A percentile compares a stretch with the other conserved stretches of the same genome.
phyloP scores from a whole-genome alignment of 371 early-diverging fungal genomes.

The Mortierella sp. region DNA sequence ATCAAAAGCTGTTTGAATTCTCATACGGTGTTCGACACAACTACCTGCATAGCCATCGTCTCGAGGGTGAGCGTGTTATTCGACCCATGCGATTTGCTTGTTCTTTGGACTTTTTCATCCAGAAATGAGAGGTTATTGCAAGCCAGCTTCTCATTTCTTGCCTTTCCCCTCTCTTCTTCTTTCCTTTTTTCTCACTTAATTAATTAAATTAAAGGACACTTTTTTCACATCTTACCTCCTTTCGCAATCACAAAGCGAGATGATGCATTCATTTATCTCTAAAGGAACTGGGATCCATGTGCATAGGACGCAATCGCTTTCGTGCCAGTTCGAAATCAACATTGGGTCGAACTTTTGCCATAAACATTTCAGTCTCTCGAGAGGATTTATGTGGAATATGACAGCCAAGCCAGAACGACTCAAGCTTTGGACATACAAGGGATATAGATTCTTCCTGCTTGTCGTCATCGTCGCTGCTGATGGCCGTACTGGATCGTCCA shows the following conservation, averaged over 20 bases:
- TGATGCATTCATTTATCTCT: too few relatives aligned
- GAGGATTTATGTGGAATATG: neutral
- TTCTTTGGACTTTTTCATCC: constrained; percentile 31
- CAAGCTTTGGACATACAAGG: neutral
- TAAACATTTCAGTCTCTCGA: neutral
- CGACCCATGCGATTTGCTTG: constrained; percentile 44
- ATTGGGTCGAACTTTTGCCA: neutral
- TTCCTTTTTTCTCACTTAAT: neutral
- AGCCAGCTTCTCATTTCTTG: too few relatives aligned
- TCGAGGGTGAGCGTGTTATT: constrained; percentile 46
- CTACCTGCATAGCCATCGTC: constrained; percentile 28
- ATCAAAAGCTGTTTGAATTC: constrained; percentile 34
- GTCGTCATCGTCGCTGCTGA: neutral
- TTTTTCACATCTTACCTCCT: neutral
- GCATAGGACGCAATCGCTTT: neutral
- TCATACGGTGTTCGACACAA: constrained; percentile 41
- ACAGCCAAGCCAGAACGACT: neutral
- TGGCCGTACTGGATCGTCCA: neutral
- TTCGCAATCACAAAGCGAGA: neutral
- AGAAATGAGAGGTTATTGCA: neutral
- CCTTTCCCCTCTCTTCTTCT: neutral
- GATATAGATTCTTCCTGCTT: neutral
- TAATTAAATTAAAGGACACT: neutral
- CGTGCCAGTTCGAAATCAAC: neutral
- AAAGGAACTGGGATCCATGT: neutral